Conservation (phyloP, 768 basidiomycete species). For the Termitomyces bulborhizus region DNA sequence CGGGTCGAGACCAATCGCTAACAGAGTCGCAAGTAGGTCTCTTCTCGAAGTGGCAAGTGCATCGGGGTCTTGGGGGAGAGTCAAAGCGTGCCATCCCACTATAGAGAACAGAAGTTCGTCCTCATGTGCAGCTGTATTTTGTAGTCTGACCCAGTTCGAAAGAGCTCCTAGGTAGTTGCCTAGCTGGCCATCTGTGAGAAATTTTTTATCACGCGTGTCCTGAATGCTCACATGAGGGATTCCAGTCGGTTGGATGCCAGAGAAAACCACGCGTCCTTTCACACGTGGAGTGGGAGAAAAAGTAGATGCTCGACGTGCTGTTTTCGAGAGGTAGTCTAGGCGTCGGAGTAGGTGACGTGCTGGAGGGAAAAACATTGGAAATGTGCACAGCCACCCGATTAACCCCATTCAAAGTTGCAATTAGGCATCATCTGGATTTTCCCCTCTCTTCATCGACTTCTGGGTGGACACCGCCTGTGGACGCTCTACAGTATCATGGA, state of each 20-base stretch:
- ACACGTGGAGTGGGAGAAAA: neutral
- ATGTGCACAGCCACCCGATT: conserved; percentile 18
- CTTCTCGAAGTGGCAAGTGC: conserved; percentile 53
- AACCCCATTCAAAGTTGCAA: neutral
- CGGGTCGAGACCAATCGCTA: conserved; percentile 84
- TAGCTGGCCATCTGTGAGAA: conserved; percentile 43
- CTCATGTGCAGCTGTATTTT: conserved; percentile 47
- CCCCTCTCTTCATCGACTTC: neutral
- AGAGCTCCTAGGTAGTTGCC: conserved; percentile 93
- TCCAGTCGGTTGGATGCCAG: conserved; percentile 92
- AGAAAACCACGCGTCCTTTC: conserved; percentile 53
- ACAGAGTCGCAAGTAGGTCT: conserved; percentile 75
- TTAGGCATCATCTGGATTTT: neutral
- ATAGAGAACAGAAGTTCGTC: conserved; percentile 79
- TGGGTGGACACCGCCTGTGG: neutral
- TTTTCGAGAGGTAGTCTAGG: conserved; percentile 11
- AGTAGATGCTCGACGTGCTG: conserved; percentile 16
- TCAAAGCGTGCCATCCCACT: conserved; percentile 93
- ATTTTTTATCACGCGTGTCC: neutral
- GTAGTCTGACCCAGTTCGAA: conserved; percentile 82
- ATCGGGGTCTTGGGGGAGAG: conserved; percentile 79
- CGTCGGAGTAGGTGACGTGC: conserved; percentile 8
- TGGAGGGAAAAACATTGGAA: conserved; percentile 16
- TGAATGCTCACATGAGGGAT: conserved; percentile 69
- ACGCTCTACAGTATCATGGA: conserved; percentile 6